Percentiles rank a stretch among this genome's conserved stretches.
Conservation (phyloP, 805 yeast species). For the Priceomyces castillae region DNA sequence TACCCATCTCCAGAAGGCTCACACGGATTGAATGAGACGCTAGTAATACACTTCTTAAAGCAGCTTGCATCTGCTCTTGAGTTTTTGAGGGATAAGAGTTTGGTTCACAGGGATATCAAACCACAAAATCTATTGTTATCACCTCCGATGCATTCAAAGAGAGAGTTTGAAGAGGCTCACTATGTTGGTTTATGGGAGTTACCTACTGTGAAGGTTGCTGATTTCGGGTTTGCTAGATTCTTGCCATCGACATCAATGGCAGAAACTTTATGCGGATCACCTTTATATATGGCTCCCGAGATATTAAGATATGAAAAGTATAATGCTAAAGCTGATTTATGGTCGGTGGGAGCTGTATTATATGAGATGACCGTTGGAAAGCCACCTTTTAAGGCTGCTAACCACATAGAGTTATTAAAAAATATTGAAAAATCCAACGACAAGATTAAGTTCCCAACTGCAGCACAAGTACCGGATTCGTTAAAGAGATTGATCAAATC, state of each 20-base stretch:
- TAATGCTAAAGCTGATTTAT: slow-evolving; percentile 94
- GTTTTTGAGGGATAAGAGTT: slow-evolving; percentile 76
- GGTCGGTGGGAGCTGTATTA: slow-evolving; percentile 97
- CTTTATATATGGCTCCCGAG: slow-evolving; percentile 98
- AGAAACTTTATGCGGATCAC: slow-evolving; percentile 96
- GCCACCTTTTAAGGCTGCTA: slow-evolving; percentile 93
- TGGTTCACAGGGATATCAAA: slow-evolving; percentile 93
- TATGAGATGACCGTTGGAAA: slow-evolving; percentile 96
- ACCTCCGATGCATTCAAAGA: slow-evolving; percentile 71
- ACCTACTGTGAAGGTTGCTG: slow-evolving; percentile 91
- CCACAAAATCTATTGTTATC: slow-evolving; percentile 85
- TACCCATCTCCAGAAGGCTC: slow-evolving; percentile 80
- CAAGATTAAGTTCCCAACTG: slow-evolving; percentile 69
- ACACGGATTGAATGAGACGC: slow-evolving; percentile 74
- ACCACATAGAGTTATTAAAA: slow-evolving; percentile 84
- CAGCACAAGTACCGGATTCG: slow-evolving; percentile 60
- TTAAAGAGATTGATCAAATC: slow-evolving; percentile 71
- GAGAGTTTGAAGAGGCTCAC: slow-evolving; percentile 53
- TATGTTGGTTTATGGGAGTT: slow-evolving; percentile 83
- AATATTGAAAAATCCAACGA: slow-evolving; percentile 83
- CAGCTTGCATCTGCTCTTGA: slow-evolving; percentile 83
- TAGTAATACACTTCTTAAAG: slow-evolving; percentile 80
- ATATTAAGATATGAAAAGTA: slow-evolving; percentile 91
- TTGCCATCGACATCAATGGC: slow-evolving; percentile 92
- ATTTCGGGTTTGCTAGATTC: slow-evolving; percentile 95